Percentiles rank a stretch among this genome's conserved stretches.
These are phyloP conservation scores for Lomentospora prolificans DNA, from an alignment of 2,329 filamentous ascomycete genomes.

Conservation along the genomic window DNA sequence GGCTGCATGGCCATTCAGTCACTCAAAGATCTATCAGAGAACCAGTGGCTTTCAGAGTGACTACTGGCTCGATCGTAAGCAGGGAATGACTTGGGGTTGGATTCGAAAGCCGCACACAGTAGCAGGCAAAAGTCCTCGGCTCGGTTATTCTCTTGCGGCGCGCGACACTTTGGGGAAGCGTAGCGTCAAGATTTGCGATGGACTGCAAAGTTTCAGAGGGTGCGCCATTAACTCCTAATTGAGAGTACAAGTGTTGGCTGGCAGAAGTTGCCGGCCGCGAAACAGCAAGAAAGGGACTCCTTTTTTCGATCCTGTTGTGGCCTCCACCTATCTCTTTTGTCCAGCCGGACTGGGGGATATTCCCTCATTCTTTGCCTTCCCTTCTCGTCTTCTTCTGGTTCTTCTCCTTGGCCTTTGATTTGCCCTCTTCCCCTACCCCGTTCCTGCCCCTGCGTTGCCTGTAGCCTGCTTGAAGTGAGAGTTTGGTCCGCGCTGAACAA, in stretches of 20 bases:
- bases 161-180: not conserved
- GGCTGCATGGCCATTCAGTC: not conserved
- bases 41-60: not conserved
- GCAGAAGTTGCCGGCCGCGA: not conserved
- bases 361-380: not conserved
- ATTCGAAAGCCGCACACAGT: not conserved
- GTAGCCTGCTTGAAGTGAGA: not conserved
- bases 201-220: not conserved
- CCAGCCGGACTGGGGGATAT: not conserved
- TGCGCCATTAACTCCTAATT: not conserved
- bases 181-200: not conserved
- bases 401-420: slow-evolving; percentile 5
- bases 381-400: slow-evolving; percentile 8
- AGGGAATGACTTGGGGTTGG: not conserved
- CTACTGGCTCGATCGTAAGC: not conserved
- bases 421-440: not conserved
- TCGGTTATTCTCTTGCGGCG: not conserved
- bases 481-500: not conserved
- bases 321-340: not conserved
- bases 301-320: not conserved
- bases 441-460: not conserved
- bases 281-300: not conserved
- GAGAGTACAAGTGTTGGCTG: not conserved
- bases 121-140: not conserved
- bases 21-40: not conserved